Evolutionary conservation across 179 eudicot species (phyloP).

Genomic region (Kewa caespitosa): DNA sequence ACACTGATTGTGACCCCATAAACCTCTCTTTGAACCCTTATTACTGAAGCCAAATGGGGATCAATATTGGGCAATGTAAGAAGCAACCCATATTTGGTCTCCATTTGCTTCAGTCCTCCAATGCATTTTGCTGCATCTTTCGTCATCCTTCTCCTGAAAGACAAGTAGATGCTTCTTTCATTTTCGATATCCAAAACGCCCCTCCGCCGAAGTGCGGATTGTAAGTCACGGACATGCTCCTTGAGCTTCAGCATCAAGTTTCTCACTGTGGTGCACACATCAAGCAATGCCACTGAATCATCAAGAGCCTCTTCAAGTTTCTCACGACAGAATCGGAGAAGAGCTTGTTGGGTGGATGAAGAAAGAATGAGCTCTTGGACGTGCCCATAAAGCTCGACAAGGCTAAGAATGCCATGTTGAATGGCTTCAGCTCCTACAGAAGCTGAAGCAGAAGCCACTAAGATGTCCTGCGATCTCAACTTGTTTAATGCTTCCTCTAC

Average conservation of each 20-base stretch:
- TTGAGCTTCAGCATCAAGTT: conserved; percentile 30
- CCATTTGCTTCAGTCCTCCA: conserved; percentile 32
- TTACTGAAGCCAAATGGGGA: background rate
- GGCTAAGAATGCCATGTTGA: conserved; percentile 21
- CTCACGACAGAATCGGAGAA: background rate
- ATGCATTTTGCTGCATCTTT: conserved; percentile 34
- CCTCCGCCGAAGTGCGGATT: conserved; percentile 36
- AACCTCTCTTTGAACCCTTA: background rate
- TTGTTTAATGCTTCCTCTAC: conserved; percentile 26
- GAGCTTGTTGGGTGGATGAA: conserved; percentile 24
- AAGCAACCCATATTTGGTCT: background rate
- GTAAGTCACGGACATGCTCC: conserved; percentile 33
- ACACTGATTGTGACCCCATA: background rate
- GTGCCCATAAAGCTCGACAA: conserved; percentile 28
- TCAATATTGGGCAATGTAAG: background rate
- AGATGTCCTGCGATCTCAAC: conserved; percentile 18
- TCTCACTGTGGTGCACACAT: conserved; percentile 30
- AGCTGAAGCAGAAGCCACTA: background rate
- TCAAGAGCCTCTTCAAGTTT: conserved; percentile 31
- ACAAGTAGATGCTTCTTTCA: conserved; percentile 22
- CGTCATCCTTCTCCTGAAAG: conserved; percentile 32
- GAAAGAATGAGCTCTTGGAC: conserved; percentile 22
- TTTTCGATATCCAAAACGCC: conserved; percentile 19
- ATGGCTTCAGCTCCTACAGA: conserved; percentile 24
- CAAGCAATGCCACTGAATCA: conserved; percentile 31